phyloP scores from a whole-genome alignment of 164 flowering plant genomes.

The Kalanchoe fedtschenkoi region DNA sequence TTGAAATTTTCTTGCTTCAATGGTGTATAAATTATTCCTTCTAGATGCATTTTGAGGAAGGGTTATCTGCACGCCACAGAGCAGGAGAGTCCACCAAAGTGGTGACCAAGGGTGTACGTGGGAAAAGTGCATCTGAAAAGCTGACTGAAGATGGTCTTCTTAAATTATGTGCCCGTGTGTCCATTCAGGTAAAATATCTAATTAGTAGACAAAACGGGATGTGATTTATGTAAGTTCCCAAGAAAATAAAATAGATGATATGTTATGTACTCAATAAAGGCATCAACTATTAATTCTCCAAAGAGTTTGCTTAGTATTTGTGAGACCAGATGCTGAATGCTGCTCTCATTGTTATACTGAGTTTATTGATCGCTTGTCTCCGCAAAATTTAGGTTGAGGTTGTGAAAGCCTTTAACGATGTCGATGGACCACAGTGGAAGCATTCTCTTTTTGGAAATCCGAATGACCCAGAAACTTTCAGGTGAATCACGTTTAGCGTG shows the following conservation, averaged over 20 bases:
- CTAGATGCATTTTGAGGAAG: constrained; percentile 95
- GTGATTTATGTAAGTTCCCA: neutral
- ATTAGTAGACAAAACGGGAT: neutral
- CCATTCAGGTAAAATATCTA: constrained; percentile 56
- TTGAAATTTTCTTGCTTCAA: neutral
- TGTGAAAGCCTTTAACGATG: constrained; percentile 67
- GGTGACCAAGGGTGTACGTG: constrained; percentile 68
- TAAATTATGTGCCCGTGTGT: constrained; percentile 76
- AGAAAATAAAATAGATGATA: neutral
- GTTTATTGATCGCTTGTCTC: neutral
- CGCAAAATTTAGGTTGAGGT: constrained; percentile 52
- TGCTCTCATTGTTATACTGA: neutral
- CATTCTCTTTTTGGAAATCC: constrained; percentile 97
- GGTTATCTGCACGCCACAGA: constrained; percentile 62
- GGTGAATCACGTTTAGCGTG: constrained; percentile 29
- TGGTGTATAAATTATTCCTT: constrained; percentile 2
- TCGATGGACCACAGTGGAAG: constrained; percentile 93
- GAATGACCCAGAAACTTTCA: constrained; percentile 92
- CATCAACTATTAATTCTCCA: neutral
- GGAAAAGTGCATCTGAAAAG: constrained; percentile 84
- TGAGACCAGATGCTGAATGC: neutral
- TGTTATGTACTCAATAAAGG: neutral
- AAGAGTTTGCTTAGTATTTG: neutral
- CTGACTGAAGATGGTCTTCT: constrained; percentile 93
- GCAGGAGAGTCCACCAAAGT: constrained; percentile 67